Evolutionary conservation across 1,284 basidiomycete genomes (phyloP).

Genomic region (Leccinum fallax): DNA sequence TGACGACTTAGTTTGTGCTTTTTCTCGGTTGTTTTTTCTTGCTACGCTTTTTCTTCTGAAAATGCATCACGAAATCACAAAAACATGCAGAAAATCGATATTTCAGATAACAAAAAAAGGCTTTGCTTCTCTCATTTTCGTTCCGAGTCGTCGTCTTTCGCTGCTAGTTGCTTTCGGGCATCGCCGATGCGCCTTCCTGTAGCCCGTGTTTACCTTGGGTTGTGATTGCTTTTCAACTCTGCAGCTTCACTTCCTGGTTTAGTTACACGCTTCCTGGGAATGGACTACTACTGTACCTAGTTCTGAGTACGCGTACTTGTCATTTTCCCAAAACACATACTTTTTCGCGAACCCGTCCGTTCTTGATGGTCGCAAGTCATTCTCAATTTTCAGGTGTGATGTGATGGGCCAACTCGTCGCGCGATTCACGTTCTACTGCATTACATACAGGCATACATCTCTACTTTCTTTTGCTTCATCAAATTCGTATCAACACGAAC

Average conservation of each 20-base stretch:
- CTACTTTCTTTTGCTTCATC: constrained; percentile 16
- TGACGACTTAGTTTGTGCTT: constrained; percentile 35
- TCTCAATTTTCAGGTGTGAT: not conserved
- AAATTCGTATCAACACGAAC: constrained; percentile 66
- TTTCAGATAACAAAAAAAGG: constrained; percentile 47
- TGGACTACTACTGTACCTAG: constrained; percentile 22
- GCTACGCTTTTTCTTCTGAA: constrained; percentile 37
- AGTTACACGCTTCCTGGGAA: constrained; percentile 39
- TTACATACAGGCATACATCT: constrained; percentile 6
- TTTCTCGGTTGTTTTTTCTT: constrained; percentile 39
- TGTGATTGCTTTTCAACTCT: constrained; percentile 25
- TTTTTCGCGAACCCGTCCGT: not conserved
- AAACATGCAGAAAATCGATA: constrained; percentile 50
- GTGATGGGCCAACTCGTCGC: not conserved
- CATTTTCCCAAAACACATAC: constrained; percentile 10
- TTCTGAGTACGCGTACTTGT: constrained; percentile 20
- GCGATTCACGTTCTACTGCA: constrained; percentile 3
- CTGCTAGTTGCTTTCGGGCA: constrained; percentile 34
- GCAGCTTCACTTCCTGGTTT: constrained; percentile 39
- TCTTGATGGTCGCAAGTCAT: not conserved
- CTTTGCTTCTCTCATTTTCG: constrained; percentile 23
- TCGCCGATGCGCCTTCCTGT: constrained; percentile 14
- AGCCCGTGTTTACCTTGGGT: constrained; percentile 9
- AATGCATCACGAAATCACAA: constrained; percentile 43
- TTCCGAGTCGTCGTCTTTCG: constrained; percentile 12